phyloP scores from a whole-genome alignment of 2,329 filamentous ascomycete species.

The Xylaria sp. region DNA sequence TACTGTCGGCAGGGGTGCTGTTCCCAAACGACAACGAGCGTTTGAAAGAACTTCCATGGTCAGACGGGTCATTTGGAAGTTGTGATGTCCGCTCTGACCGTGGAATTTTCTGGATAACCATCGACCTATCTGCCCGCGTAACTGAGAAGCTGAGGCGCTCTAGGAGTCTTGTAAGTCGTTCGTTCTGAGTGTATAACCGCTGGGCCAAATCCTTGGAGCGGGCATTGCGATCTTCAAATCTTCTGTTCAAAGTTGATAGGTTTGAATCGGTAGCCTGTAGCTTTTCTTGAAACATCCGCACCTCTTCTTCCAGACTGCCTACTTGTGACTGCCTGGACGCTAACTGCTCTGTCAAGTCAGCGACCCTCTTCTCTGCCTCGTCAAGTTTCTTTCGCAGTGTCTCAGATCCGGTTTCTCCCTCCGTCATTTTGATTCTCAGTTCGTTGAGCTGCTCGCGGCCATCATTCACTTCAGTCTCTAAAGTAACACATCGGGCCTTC shows the following conservation, averaged over 20 bases:
- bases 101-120: constrained; percentile 78
- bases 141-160: constrained; percentile 89
- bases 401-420: constrained; percentile 86
- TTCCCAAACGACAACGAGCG: constrained; percentile 63
- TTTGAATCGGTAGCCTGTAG: constrained; percentile 64
- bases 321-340: constrained; percentile 80
- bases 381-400: constrained; percentile 77
- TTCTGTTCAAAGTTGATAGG: constrained; percentile 61
- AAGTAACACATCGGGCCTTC: constrained; percentile 62
- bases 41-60: constrained; percentile 64
- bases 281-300: constrained; percentile 74
- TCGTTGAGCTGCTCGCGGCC: constrained; percentile 75
- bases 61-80: constrained; percentile 67
- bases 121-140: constrained; percentile 74
- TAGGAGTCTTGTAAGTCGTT: constrained; percentile 82
- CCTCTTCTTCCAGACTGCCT: constrained; percentile 79
- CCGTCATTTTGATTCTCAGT: constrained; percentile 77
- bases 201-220: constrained; percentile 86
- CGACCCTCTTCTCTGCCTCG: constrained; percentile 78
- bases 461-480: constrained; percentile 69
- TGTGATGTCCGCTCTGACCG: constrained; percentile 67
- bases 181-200: constrained; percentile 83
- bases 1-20: constrained; percentile 67
- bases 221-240: constrained; percentile 75
- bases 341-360: constrained; percentile 74